A percentile compares a stretch with the other conserved stretches of the same genome.
Evolutionary conservation across 1,284 basidiomycete species (phyloP).

Genomic region (Malassezia equina): DNA sequence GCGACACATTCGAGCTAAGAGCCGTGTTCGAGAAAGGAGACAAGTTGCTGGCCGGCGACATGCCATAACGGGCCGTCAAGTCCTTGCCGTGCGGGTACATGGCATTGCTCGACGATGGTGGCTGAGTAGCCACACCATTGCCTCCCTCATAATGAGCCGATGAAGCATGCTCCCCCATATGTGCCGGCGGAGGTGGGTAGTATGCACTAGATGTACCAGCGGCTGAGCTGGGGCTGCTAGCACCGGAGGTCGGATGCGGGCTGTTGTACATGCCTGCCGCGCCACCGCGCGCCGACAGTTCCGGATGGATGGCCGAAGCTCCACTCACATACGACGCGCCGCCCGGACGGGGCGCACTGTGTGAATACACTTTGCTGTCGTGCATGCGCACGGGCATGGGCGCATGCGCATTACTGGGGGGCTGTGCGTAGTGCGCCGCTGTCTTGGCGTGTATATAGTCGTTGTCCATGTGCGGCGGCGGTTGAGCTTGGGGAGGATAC

Average conservation of each 20-base stretch:
- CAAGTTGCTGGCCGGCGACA: conserved; percentile 31
- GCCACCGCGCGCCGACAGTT: conserved; percentile 4
- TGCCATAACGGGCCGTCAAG: conserved; percentile 30
- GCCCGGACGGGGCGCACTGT: not conserved
- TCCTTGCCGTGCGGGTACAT: conserved; percentile 22
- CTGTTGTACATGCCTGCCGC: conserved; percentile 6
- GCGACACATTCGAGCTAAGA: conserved; percentile 39
- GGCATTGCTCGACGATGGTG: not conserved
- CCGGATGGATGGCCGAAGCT: not conserved
- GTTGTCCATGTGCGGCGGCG: not conserved
- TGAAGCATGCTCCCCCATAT: not conserved
- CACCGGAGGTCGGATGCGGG: not conserved
- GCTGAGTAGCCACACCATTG: not conserved
- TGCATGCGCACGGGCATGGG: conserved; percentile 2
- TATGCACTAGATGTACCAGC: not conserved
- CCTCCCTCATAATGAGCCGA: not conserved
- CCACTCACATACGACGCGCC: conserved; percentile 8
- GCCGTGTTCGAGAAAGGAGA: conserved; percentile 44
- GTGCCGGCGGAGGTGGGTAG: not conserved
- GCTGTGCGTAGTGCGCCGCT: not conserved
- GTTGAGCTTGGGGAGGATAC: not conserved
- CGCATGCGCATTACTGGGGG: not conserved
- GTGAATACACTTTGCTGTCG: conserved; percentile 11
- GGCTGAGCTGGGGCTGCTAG: conserved; percentile 7
- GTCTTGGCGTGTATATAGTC: conserved; percentile 1